Base-by-base conservation (phyloP, 2,329 filamentous ascomycete species). In the Rhynchosporium graminicola region DNA sequence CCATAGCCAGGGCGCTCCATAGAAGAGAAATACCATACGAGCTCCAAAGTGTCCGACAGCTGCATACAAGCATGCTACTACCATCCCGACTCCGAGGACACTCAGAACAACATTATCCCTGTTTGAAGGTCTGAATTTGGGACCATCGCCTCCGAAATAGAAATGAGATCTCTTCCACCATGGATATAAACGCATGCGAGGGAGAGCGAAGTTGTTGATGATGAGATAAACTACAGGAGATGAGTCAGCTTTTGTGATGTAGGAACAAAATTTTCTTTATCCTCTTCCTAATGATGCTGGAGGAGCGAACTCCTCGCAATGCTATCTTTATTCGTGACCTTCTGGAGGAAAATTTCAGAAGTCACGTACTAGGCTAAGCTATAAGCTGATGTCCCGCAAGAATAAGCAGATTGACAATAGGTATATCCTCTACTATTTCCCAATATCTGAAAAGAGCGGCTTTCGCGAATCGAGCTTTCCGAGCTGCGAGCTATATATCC, bases 1-100 rank as follows among this genome's bases (percentile, higher is more conserved):
- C 86, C 86, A 89, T 63, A 88, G 70, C 72, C 87, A 90, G 12
- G 87, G 87, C 40, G 86, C 78, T 26, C 79, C 76, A 71, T 89
- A 90, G 15, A 87, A 76, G 50, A 86, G 75, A 55, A 82, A 74
- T 15, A 86, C 78, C 48, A 80, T 86, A 69, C 79, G 79, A 63
- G 74, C 77, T 36, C 84, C 85, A 13, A 86, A 76, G 43, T 77
- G 74, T 66, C 78, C 77, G 7, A 79, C 76, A 31, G 77, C 31
- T 8, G 42, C 31, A 60, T 58, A 66, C 15, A 69, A 43, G 4
- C 33, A 77, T 57, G 78, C 76, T 73, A 81, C 85, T 43, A 88
- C 76, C 8, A 76, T 76, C 9, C 75, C 77, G 36, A 75, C 72
- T 64, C 87, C 87, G 33, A 87, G 59, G 66, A 88, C 85, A 12